Percentiles rank a stretch among this genome's conserved stretches.
Conservation (phyloP, 106 monocot species). For the Allium fistulosum region DNA sequence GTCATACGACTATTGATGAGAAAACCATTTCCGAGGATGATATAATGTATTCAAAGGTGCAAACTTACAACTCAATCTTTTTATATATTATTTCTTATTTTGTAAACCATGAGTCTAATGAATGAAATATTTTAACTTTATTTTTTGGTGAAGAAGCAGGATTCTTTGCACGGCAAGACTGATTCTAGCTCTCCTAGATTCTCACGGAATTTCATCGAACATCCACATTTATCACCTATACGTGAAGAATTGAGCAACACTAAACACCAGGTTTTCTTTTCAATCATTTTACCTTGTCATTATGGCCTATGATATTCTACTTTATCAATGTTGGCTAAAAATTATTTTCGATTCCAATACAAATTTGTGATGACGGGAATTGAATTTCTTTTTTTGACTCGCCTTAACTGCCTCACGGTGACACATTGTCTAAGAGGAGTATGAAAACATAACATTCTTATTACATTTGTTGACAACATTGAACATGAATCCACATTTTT, state of each 20-base stretch:
- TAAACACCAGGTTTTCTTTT: constrained; percentile 15
- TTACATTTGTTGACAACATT: too few relatives aligned
- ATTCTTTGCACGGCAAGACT: constrained; percentile 33
- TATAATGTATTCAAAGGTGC: constrained; percentile 44
- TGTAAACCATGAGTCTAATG: not conserved
- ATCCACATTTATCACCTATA: constrained; percentile 51
- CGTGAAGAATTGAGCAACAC: constrained; percentile 33
- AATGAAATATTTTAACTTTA: not conserved
- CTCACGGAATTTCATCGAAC: constrained; percentile 22
- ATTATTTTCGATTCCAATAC: too few relatives aligned
- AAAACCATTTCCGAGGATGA: constrained; percentile 80
- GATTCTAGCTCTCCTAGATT: constrained; percentile 22
- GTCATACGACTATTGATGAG: constrained; percentile 32
- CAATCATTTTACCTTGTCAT: too few relatives aligned
- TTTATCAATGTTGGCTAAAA: too few relatives aligned
- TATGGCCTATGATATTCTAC: too few relatives aligned
- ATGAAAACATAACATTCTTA: too few relatives aligned
- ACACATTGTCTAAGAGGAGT: too few relatives aligned
- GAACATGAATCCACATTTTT: too few relatives aligned
- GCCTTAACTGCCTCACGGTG: too few relatives aligned
- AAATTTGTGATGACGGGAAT: too few relatives aligned
- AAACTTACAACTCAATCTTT: not conserved
- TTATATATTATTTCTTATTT: not conserved
- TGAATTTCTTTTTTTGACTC: too few relatives aligned
- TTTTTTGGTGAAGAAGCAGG: constrained; percentile 33